These are phyloP conservation scores for Inga leiocalycina DNA, from an alignment of 306 rosid species.

Conservation along the genomic window DNA sequence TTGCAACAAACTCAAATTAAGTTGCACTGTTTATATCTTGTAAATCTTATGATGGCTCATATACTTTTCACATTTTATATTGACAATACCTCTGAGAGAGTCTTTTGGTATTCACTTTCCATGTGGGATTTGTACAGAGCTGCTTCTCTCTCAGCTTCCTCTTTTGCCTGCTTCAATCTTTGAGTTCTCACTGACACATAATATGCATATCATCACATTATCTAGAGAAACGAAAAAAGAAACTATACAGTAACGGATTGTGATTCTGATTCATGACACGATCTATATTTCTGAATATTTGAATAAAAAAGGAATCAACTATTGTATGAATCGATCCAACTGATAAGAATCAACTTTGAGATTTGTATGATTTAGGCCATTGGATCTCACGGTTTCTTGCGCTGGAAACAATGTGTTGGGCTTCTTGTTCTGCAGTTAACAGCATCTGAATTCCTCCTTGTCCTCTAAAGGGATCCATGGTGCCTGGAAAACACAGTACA, in stretches of 20 bases:
- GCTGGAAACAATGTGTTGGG: constrained; percentile 64
- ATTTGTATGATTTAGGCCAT: background rate
- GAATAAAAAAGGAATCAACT: background rate
- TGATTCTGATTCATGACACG: background rate
- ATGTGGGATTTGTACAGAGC: constrained; percentile 52
- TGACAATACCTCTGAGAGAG: constrained; percentile 56
- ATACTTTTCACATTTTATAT: background rate
- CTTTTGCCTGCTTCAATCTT: constrained; percentile 77
- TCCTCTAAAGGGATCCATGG: constrained; percentile 77
- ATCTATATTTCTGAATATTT: background rate
- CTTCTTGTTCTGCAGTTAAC: constrained; percentile 84
- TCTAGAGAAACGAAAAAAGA: background rate
- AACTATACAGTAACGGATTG: background rate
- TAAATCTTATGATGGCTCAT: background rate
- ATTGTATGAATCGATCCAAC: background rate
- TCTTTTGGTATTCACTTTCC: constrained; percentile 73
- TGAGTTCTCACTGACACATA: constrained; percentile 50
- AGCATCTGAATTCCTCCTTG: constrained; percentile 92
- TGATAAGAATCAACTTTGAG: background rate
- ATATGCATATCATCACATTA: background rate
- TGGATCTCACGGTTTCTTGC: constrained; percentile 72
- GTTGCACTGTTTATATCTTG: background rate
- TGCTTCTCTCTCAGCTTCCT: constrained; percentile 73
- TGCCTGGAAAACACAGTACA: constrained; percentile 9
- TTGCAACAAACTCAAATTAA: background rate